Base-by-base conservation (phyloP, 1,139 yeast species). In the Tardiomyces digboiensis region DNA sequence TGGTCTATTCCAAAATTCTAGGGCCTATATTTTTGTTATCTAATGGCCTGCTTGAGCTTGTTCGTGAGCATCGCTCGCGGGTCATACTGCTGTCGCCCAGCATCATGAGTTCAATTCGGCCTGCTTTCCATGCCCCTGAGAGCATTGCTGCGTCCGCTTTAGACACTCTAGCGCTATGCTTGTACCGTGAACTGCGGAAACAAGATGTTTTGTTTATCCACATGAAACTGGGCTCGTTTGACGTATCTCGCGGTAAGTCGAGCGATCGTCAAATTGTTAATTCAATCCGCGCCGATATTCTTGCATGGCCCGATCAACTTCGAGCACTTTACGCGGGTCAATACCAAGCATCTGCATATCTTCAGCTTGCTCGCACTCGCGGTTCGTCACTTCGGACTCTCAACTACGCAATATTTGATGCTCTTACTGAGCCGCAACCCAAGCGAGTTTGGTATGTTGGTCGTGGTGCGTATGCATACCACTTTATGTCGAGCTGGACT, bases 31-130 rank as follows among this genome's bases (percentile, higher is more conserved):
- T 72, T 44, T 59, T 82, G 29, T 63, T 82, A 36, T 68, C 78
- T 2, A 71, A 74, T 29, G 87, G 87, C 1, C 66, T 82, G 44
- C 58, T 82, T 33, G 73, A 70, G 16, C 61, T 82, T n/a, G 74
- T 76, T 21, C 67, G 88, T 37, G 61, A 63, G 18, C 67, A 70
- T 46, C 60, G 68, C 26, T 62, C 78, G 2, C 58, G 68, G 16
- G 49, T 68, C 21, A 39, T 68, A 13, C 49, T 68, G 19, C 49
- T 67, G 36, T 57, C 69, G 12, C 72, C 72, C 1, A 52, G 60
- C 38, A 67, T 68, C 44, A 60, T 67, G 51, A 62, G 68, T 16
- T 53, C 65, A 7, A 49, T 68, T 41, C 56, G 57, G 39, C 70
- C 71, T 5, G 68, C 68, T 8, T 68, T 66, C 60, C 69, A 68